Evolutionary conservation across 768 basidiomycete genomes (phyloP).

Genomic region (Epithele typhae): DNA sequence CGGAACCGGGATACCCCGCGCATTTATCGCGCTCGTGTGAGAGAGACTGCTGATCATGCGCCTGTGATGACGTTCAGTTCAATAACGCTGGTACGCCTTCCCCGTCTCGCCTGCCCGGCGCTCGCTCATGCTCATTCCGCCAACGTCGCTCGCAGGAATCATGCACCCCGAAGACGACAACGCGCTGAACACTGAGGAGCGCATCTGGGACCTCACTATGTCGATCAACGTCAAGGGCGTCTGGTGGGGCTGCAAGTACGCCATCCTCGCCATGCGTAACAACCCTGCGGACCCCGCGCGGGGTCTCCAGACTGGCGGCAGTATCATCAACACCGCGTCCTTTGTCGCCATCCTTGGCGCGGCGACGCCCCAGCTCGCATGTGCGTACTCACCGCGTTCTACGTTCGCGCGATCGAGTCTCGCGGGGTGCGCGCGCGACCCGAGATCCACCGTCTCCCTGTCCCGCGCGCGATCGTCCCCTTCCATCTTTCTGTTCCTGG

Average conservation of each 20-base stretch:
- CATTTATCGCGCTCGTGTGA: background rate
- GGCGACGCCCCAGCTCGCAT: conserved; percentile 97
- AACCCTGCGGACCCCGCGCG: conserved; percentile 81
- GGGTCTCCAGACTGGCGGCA: conserved; percentile 77
- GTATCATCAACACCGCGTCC: conserved; percentile 97
- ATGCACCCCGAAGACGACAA: conserved; percentile 97
- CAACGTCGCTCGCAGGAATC: conserved; percentile 53
- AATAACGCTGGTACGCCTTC: conserved; percentile 75
- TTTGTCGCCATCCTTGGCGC: conserved; percentile 96
- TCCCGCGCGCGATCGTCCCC: too few species aligned
- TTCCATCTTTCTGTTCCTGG: background rate
- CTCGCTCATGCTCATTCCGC: background rate
- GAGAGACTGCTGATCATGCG: background rate
- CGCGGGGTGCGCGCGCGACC: background rate
- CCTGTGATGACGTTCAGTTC: conserved; percentile 48
- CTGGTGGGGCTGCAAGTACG: conserved; percentile 99
- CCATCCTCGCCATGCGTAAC: conserved; percentile 92
- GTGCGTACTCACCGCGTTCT: conserved; percentile 41
- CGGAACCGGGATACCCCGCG: conserved; percentile 1
- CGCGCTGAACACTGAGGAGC: conserved; percentile 94
- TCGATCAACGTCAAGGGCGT: conserved; percentile 97
- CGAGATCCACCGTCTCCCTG: too few species aligned
- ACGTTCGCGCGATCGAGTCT: background rate
- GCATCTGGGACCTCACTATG: conserved; percentile 93
- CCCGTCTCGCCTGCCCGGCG: too few species aligned